Evolutionary conservation across 352 stramenopile genomes (phyloP), one percentile per base, ranked within the genome.

Genomic region (Plasmopara muralis): DNA sequence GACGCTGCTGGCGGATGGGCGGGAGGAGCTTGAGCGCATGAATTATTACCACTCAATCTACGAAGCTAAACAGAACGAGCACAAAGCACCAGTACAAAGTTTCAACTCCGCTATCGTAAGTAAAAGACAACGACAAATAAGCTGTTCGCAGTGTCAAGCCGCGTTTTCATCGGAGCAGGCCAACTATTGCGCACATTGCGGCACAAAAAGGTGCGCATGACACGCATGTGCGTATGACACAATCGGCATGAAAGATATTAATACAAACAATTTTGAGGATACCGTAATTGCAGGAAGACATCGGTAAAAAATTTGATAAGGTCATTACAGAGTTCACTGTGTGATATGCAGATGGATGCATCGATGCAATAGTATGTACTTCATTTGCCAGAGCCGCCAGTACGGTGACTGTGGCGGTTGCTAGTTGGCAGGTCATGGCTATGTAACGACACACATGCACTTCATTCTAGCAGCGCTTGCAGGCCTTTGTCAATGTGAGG

Each of bases 1-100:
- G 30, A 52, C 57, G 16, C 41, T 92, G 45, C 42, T 94, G 42
- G 68, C 62, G 14, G 79, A 94, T 39, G 79, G 63, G 8, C 61
- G 53, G 18, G 83, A 94, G 57, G 81, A 94, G 52, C 72, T 94
- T 16, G 72, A 85, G 33, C 81, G 74, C 16, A 94, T 94, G 83
- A 70, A 92, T 31, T 94, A 92, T 53, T 94, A 88, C 51, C 83
- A 94, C 62, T 85, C 75, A 2, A 66, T 94, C 34, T 92, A 89
- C 53, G 61, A 77, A 46, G 61, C 71, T 18, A 89, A 88, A 50
- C 65, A 89, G 47, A 59, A 58, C 16, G 53, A 70, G 28, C 43
- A 68, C 35, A 46, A 47, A 9, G 31, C 38, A 5, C 37, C 50
- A 28, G 18, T 18, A 43, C 34, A 13, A 12, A 46, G 1, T 30